Percentiles rank a stretch among this genome's conserved stretches.
phyloP scores from a whole-genome alignment of 2,329 filamentous ascomycete genomes.

The Ophiostoma australiae region DNA sequence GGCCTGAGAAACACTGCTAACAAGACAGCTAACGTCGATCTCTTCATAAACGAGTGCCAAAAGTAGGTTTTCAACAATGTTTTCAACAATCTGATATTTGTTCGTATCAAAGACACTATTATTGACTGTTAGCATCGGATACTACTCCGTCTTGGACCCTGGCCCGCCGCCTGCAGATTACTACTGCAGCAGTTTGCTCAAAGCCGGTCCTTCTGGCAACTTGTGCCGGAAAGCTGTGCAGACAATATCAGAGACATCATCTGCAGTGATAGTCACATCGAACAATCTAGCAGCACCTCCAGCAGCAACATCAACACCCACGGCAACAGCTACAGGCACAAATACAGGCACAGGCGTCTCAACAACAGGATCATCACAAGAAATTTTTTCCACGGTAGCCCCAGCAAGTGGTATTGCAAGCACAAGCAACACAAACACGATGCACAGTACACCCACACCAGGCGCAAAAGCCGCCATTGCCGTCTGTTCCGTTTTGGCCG shows the following conservation, averaged over 20 bases:
- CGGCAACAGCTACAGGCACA: not conserved
- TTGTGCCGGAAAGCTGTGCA: constrained; percentile 13
- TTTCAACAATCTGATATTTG: not conserved
- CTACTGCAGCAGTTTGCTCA: constrained; percentile 29
- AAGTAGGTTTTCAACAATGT: constrained; percentile 39
- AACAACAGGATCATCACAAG: not conserved
- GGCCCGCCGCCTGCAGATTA: constrained; percentile 35
- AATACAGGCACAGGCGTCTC: not conserved
- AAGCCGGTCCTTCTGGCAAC: constrained; percentile 17
- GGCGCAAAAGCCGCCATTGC: constrained; percentile 45
- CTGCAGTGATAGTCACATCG: not conserved
- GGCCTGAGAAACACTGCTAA: not conserved
- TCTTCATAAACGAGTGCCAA: constrained; percentile 48
- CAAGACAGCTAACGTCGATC: constrained; percentile 45
- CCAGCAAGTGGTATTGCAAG: not conserved
- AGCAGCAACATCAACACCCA: not conserved
- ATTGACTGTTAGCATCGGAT: constrained; percentile 31
- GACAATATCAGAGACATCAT: not conserved
- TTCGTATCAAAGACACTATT: not conserved
- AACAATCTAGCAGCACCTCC: not conserved
- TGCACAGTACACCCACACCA: constrained; percentile 23
- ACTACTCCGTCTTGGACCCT: constrained; percentile 34
- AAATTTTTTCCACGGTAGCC: not conserved
- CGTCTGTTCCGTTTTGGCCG: constrained; percentile 39
- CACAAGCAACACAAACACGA: not conserved